These are phyloP conservation scores for Scheffersomyces segobiensis DNA, from an alignment of 1,139 yeast species.

Conservation along the genomic window DNA sequence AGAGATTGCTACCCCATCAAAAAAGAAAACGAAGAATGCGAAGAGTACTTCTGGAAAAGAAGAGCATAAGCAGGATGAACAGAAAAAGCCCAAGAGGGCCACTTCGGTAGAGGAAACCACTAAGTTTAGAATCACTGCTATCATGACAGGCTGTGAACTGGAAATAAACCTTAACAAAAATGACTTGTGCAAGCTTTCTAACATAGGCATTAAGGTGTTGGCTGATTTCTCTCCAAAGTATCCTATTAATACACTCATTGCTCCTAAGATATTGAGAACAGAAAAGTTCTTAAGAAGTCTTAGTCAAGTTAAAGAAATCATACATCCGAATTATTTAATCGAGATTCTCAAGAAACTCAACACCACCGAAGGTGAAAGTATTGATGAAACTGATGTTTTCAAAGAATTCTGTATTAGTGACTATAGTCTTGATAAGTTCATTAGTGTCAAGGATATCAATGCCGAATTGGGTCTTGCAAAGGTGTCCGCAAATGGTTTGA, in stretches of 20 bases:
- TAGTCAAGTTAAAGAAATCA: conserved; percentile 35
- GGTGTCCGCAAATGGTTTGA: conserved; percentile 19
- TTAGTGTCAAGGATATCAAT: conserved; percentile 28
- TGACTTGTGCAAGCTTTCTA: conserved; percentile 26
- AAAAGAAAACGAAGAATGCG: conserved; percentile 2
- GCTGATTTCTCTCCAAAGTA: conserved; percentile 27
- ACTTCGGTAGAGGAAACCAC: conserved; percentile 3
- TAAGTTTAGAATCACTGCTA: conserved; percentile 35
- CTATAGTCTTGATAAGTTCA: conserved; percentile 37
- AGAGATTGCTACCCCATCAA: conserved; percentile 1
- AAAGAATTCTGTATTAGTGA: conserved; percentile 29
- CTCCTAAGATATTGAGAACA: conserved; percentile 80
- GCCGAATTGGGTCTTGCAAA: conserved; percentile 31
- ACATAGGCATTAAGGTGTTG: conserved; percentile 43
- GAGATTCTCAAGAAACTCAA: conserved; percentile 36
- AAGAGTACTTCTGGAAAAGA: neutral
- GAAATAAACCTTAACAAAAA: conserved; percentile 38
- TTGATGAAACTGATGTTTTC: conserved; percentile 18
- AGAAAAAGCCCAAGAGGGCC: conserved; percentile 7
- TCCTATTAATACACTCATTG: conserved; percentile 53
- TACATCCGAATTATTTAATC: conserved; percentile 49
- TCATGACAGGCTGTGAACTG: conserved; percentile 66
- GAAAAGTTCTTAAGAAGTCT: conserved; percentile 70
- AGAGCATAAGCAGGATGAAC: neutral
- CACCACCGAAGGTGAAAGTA: conserved; percentile 8